Conservation (phyloP, 192 early-diverging fungal genomes). For the Coemansia asiatica region DNA sequence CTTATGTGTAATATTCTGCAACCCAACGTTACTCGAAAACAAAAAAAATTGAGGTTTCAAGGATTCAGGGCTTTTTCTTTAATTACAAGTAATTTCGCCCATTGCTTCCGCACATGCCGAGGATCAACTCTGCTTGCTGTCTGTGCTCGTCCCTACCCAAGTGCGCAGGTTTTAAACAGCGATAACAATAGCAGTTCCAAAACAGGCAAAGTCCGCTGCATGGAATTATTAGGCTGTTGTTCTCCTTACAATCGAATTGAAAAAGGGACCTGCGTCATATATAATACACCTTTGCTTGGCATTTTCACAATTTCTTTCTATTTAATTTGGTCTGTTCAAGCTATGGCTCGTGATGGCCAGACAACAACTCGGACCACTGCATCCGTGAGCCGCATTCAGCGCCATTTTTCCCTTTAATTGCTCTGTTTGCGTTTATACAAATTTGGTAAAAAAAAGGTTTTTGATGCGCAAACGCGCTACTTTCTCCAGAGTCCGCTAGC, state of each 20-base stretch:
- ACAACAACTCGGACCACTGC: background rate
- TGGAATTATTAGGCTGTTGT: background rate
- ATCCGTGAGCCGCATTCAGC: background rate
- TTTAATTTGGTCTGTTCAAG: background rate
- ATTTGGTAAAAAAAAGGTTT: no score
- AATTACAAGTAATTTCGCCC: background rate
- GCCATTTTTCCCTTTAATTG: background rate
- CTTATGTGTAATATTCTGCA: no score
- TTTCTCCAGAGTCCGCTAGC: background rate
- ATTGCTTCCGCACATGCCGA: background rate
- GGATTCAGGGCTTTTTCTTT: background rate
- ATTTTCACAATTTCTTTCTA: background rate
- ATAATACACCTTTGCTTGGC: background rate
- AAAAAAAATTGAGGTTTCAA: no score
- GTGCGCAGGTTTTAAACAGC: background rate
- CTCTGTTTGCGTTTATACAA: no score
- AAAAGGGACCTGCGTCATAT: background rate
- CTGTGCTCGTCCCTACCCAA: background rate
- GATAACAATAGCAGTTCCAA: background rate
- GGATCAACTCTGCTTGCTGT: background rate
- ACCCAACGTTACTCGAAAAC: no score
- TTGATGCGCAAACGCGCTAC: no score
- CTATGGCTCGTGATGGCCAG: background rate
- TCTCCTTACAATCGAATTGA: background rate
- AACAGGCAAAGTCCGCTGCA: conserved; percentile 1